Evolutionary conservation across 2,329 filamentous ascomycete genomes (phyloP).

Genomic region (Sclerotinia sclerotiorum): DNA sequence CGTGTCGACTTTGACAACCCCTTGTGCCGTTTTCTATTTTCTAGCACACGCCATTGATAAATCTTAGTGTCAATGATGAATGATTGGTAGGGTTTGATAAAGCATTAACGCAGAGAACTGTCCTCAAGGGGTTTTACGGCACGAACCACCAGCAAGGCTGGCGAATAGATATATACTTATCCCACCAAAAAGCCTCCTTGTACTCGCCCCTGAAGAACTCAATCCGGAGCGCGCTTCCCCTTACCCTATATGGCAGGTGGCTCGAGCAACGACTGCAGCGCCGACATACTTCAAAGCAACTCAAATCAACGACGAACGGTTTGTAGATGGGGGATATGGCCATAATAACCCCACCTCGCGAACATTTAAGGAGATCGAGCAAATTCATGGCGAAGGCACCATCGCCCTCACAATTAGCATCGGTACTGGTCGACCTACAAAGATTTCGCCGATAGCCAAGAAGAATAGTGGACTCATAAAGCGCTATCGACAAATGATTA

Average conservation of each 20-base stretch:
- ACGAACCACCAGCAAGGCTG: not conserved
- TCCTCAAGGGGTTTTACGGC: not conserved
- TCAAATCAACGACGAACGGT: slow-evolving; percentile 40
- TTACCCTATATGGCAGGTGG: slow-evolving; percentile 20
- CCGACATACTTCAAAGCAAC: slow-evolving; percentile 45
- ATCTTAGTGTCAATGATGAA: not conserved
- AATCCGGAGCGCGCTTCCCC: not conserved
- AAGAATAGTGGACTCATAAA: not conserved
- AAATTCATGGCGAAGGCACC: not conserved
- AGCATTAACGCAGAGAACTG: not conserved
- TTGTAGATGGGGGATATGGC: slow-evolving; percentile 43
- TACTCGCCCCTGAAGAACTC: not conserved
- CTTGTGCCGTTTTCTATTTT: not conserved
- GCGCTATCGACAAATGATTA: not conserved
- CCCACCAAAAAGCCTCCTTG: not conserved
- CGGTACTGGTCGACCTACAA: not conserved
- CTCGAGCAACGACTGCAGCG: slow-evolving; percentile 44
- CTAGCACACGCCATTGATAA: not conserved
- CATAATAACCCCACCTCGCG: slow-evolving; percentile 7
- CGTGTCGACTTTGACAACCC: not conserved
- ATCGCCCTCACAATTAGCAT: not conserved
- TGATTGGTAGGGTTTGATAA: not conserved
- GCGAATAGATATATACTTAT: not conserved
- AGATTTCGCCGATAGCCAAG: not conserved
- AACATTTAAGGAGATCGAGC: slow-evolving; percentile 3